Evolutionary conservation across 495 filamentous ascomycete species (phyloP).

Genomic region (Sabuloglossum arenarium): DNA sequence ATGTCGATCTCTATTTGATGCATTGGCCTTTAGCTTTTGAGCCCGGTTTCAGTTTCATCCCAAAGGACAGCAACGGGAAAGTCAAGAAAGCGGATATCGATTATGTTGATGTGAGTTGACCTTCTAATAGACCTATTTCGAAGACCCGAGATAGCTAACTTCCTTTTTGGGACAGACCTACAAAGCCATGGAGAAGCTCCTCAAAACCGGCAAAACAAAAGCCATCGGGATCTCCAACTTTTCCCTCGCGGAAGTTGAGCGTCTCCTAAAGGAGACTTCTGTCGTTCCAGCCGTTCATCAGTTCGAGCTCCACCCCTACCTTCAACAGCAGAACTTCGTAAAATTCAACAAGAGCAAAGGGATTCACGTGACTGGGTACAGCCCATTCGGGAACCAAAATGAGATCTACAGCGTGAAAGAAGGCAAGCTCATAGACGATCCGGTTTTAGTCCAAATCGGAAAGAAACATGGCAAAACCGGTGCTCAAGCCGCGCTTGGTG

Average conservation of each 20-base stretch:
- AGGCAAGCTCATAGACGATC: constrained; percentile 38
- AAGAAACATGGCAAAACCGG: constrained; percentile 39
- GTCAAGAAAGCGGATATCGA: constrained; percentile 21
- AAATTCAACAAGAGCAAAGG: constrained; percentile 32
- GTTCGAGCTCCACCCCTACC: constrained; percentile 39
- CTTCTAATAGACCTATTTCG: neutral
- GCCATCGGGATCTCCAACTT: constrained; percentile 69
- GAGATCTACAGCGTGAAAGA: constrained; percentile 32
- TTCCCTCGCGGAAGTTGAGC: constrained; percentile 43
- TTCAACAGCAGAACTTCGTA: constrained; percentile 37
- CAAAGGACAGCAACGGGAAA: constrained; percentile 24
- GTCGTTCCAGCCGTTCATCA: constrained; percentile 48
- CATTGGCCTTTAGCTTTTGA: constrained; percentile 41
- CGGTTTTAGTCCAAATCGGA: constrained; percentile 35
- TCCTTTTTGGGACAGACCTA: constrained; percentile 26
- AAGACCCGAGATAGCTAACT: neutral
- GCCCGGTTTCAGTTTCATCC: constrained; percentile 14
- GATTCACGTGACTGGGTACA: constrained; percentile 45
- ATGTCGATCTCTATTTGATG: constrained; percentile 51
- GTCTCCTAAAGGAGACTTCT: constrained; percentile 34
- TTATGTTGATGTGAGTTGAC: constrained; percentile 26
- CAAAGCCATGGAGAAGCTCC: constrained; percentile 40
- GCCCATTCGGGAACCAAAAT: constrained; percentile 54
- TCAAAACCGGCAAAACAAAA: constrained; percentile 31
- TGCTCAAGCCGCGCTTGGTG: constrained; percentile 34